These are phyloP conservation scores for Phytopythium vexans DNA, from an alignment of 352 stramenopile genomes.

Conservation along the genomic window DNA sequence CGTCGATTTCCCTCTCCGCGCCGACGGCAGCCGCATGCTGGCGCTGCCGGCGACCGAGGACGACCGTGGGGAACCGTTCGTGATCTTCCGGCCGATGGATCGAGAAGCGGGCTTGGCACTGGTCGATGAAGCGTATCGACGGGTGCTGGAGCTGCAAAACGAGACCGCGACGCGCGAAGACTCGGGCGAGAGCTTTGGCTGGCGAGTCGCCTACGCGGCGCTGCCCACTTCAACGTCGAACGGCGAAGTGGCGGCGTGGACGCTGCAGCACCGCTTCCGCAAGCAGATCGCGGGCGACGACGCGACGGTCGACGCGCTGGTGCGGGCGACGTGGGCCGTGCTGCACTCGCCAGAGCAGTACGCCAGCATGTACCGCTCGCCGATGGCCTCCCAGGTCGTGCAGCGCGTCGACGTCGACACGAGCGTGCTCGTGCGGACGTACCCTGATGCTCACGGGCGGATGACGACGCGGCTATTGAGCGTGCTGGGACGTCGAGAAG, in stretches of 20 bases:
- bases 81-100: constrained; percentile 24
- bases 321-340: constrained; percentile 31
- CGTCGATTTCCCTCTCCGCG: constrained; percentile 6
- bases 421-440: constrained; percentile 36
- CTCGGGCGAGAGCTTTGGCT: constrained; percentile 28
- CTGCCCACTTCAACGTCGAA: background rate
- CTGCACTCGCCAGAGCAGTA: constrained; percentile 34
- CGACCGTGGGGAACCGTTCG: constrained; percentile 5
- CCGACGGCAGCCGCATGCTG: too few relatives aligned
- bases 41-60: too few relatives aligned
- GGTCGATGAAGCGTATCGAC: constrained; percentile 15
- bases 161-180: constrained; percentile 15
- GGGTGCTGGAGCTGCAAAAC: constrained; percentile 17
- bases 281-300: constrained; percentile 26
- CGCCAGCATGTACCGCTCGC: constrained; percentile 30
- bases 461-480: constrained; percentile 31
- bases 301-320: constrained; percentile 29
- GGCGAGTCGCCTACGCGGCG: constrained; percentile 29
- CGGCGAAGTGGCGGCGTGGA: constrained; percentile 1
- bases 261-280: constrained; percentile 31
- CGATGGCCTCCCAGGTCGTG: constrained; percentile 34
- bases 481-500: constrained; percentile 24
- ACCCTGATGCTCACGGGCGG: constrained; percentile 26
- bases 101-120: constrained; percentile 18
- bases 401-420: constrained; percentile 37